phyloP scores from a whole-genome alignment of 441 rosid species.

The Rhodomyrtus psidioides region DNA sequence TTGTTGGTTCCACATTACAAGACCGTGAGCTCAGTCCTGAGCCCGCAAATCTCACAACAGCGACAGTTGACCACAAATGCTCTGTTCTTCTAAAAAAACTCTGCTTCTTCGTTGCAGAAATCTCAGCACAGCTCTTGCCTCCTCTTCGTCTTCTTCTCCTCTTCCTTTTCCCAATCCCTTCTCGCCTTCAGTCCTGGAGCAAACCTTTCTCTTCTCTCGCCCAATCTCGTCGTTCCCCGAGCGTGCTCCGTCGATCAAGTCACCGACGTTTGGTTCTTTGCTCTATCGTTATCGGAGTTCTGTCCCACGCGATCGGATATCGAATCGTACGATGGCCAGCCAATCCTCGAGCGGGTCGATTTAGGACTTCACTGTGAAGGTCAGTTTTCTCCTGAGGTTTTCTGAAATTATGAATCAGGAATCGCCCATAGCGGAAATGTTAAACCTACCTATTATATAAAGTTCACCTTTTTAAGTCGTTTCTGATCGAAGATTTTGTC shows the following conservation, averaged over 20 bases:
- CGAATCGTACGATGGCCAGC: not conserved
- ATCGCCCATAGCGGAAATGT: not conserved
- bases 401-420: not conserved
- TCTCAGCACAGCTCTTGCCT: not conserved
- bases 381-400: not conserved
- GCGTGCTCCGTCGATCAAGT: not conserved
- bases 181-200: not conserved
- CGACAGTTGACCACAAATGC: not conserved
- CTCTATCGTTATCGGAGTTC: not conserved
- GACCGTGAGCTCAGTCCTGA: too few species aligned
- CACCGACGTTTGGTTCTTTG: not conserved
- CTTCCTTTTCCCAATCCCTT: not conserved
- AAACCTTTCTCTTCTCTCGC: not conserved
- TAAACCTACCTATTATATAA: not conserved
- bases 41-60: not conserved
- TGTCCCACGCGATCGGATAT: not conserved
- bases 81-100: not conserved
- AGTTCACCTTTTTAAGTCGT: not conserved
- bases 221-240: not conserved
- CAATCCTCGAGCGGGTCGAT: not conserved
- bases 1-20: not conserved
- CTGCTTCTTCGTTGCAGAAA: not conserved
- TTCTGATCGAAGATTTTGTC: not conserved
- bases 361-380: conserved; percentile 11
- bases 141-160: fast-evolving